Percentiles rank a stretch among this genome's conserved stretches.
Conservation (phyloP, 164 flowering plant species). For the Sedum album region DNA sequence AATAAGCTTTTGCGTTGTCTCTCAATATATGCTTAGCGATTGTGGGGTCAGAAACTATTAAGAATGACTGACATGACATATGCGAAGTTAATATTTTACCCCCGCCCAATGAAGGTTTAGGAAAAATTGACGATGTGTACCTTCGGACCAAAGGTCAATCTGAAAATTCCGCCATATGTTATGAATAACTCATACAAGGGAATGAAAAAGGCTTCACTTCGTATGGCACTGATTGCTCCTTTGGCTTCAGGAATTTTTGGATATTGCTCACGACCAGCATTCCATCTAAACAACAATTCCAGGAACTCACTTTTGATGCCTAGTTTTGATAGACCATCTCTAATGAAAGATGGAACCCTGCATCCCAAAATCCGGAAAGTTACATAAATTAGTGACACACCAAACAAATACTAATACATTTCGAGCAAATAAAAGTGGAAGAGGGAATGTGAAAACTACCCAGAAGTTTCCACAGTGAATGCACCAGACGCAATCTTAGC, state of each 20-base stretch:
- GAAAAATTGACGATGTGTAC: conserved; percentile 25
- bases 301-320: conserved; percentile 50
- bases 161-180: conserved; percentile 85
- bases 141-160: conserved; percentile 92
- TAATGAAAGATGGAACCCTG: conserved; percentile 44
- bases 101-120: too few species aligned
- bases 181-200: conserved; percentile 84
- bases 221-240: conserved; percentile 56
- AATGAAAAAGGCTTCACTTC: conserved; percentile 72
- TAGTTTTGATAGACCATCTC: conserved; percentile 40
- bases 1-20: conserved; percentile 83
- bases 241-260: conserved; percentile 71
- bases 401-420: background rate
- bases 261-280: conserved; percentile 19
- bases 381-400: conserved; percentile 7
- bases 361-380: conserved; percentile 10
- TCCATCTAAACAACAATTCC: conserved; percentile 34
- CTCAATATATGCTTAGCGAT: conserved; percentile 82
- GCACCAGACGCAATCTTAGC: conserved; percentile 84
- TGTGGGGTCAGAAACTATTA: conserved; percentile 91
- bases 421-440: background rate
- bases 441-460: conserved; percentile 27
- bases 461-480: conserved; percentile 61
- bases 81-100: background rate
- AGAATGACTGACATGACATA: conserved; percentile 64